phyloP scores from a whole-genome alignment of 768 basidiomycete species.

The Suillus brevipes region DNA sequence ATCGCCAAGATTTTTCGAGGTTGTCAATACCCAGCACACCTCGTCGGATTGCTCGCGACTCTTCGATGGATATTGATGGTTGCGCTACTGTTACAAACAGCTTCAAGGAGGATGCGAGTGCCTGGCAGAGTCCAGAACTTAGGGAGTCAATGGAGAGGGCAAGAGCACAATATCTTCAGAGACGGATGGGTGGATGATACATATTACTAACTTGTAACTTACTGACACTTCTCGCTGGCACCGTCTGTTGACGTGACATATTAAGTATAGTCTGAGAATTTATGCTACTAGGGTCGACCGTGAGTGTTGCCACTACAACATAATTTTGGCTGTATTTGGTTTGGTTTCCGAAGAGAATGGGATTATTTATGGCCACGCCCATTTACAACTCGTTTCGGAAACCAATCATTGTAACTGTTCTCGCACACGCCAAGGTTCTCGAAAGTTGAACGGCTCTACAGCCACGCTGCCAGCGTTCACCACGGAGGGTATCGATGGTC shows the following conservation, averaged over 20 bases:
- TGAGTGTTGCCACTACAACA: no score
- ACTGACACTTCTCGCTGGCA: not conserved
- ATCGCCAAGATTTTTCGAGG: constrained; percentile 19
- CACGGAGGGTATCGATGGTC: no score
- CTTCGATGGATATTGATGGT: constrained; percentile 37
- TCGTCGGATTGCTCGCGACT: constrained; percentile 25
- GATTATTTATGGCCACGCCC: no score
- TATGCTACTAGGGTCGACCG: no score
- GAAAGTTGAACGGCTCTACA: no score
- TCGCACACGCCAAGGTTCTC: no score
- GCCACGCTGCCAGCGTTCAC: no score
- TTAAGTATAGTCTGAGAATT: not conserved
- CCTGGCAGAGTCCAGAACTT: constrained; percentile 66
- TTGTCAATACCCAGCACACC: constrained; percentile 18
- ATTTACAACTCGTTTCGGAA: no score
- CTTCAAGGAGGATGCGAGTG: constrained; percentile 45
- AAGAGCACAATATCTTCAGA: constrained; percentile 38
- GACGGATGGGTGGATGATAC: not conserved
- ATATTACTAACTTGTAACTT: constrained; percentile 7
- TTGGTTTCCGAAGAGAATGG: no score
- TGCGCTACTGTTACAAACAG: constrained; percentile 23
- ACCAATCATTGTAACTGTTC: no score
- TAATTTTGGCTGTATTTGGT: no score
- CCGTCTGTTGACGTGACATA: not conserved
- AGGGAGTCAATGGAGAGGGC: constrained; percentile 73